Conservation (phyloP, 2,329 filamentous ascomycete species). For the Stagonosporopsis cucurbitacearum region DNA sequence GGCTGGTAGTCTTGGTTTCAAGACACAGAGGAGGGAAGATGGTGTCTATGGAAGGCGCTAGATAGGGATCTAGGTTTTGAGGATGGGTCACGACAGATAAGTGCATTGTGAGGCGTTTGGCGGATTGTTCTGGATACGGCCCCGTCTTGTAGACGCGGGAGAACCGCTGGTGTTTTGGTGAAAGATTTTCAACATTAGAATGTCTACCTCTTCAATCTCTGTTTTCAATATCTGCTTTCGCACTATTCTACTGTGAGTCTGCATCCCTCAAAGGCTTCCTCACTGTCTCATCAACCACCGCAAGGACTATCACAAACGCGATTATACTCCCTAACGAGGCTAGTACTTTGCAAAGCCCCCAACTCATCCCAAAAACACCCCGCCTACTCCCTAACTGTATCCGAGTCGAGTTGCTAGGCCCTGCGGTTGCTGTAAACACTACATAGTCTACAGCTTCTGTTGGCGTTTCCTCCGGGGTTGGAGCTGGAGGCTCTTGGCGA, state of each 20-base stretch:
- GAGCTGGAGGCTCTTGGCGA: not conserved
- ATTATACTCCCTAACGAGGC: not conserved
- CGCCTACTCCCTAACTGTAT: not conserved
- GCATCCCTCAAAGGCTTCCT: not conserved
- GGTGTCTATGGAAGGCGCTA: conserved; percentile 53
- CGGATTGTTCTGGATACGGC: not conserved
- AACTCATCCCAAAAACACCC: not conserved
- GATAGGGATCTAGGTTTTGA: not conserved
- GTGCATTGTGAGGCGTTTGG: conserved; percentile 3
- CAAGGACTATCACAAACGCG: not conserved
- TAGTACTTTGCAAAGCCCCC: not conserved
- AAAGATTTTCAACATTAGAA: not conserved
- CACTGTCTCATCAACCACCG: not conserved
- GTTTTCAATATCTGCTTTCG: too few relatives aligned
- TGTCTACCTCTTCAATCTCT: not conserved
- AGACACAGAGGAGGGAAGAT: conserved; percentile 42
- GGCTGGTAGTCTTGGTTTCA: conserved; percentile 39
- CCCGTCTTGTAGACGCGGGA: not conserved
- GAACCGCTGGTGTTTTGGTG: not conserved
- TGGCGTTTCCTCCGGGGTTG: not conserved
- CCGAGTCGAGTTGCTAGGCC: too few relatives aligned
- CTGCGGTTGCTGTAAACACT: not conserved
- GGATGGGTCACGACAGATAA: not conserved
- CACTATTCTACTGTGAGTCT: not conserved
- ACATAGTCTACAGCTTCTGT: not conserved